These are phyloP conservation scores for Ophiostoma ips DNA, from an alignment of 2,329 filamentous ascomycete genomes.

Conservation along the genomic window DNA sequence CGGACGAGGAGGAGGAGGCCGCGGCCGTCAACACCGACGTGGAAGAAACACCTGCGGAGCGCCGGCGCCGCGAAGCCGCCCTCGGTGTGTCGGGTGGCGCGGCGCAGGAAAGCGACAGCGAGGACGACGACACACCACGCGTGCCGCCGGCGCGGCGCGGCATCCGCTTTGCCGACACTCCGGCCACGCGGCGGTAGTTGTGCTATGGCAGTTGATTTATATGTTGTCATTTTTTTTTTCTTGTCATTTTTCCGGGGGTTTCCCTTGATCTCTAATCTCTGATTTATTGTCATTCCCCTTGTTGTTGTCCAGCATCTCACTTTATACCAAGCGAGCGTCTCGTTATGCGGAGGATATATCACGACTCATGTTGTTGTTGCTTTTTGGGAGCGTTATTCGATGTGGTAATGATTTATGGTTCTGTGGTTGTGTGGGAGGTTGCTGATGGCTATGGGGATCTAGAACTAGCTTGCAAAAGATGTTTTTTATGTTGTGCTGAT, in stretches of 20 bases:
- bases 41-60: conserved; percentile 59
- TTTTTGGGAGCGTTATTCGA: neutral
- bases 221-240: neutral
- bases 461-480: neutral
- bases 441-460: neutral
- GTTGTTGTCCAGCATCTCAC: neutral
- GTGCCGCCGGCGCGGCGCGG: conserved; percentile 38
- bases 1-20: neutral
- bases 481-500: neutral
- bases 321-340: neutral
- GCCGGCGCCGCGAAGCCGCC: conserved; percentile 58
- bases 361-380: neutral
- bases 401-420: neutral
- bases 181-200: conserved; percentile 10
- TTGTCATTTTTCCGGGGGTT: neutral
- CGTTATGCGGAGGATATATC: neutral
- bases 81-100: conserved; percentile 36
- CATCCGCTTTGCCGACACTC: conserved; percentile 46
- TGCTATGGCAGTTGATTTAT: neutral
- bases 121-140: conserved; percentile 43
- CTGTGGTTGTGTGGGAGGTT: neutral
- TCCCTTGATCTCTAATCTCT: neutral
- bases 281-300: neutral
- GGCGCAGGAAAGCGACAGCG: conserved; percentile 32
- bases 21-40: conserved; percentile 24